phyloP scores from a whole-genome alignment of 176 grass and related monocot species.

The Eremochloa ophiuroides region DNA sequence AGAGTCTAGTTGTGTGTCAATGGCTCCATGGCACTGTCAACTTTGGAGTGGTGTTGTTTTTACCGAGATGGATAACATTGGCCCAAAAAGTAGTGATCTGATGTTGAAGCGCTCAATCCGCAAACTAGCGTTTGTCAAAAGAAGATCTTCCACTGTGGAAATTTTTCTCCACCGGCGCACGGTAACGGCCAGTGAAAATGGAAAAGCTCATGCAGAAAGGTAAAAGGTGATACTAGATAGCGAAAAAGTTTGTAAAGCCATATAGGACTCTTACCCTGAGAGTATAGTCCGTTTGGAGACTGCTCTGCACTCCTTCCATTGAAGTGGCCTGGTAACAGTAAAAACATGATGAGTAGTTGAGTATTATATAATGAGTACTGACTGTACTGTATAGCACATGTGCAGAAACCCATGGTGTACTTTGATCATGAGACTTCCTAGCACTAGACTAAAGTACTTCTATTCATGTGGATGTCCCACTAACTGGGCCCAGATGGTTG shows the following conservation, averaged over 20 bases:
- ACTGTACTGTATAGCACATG: too few relatives aligned
- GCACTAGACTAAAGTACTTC: neutral
- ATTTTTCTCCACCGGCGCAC: neutral
- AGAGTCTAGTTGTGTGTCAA: neutral
- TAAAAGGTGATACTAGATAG: neutral
- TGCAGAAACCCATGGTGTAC: neutral
- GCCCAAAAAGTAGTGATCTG: neutral
- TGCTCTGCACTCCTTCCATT: constrained; percentile 80
- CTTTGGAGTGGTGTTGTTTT: neutral
- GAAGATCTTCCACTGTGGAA: neutral
- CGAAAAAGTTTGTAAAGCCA: neutral
- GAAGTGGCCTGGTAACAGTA: constrained; percentile 67
- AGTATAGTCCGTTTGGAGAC: constrained; percentile 96
- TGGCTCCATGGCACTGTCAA: neutral
- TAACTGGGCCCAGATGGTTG: neutral
- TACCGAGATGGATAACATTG: neutral
- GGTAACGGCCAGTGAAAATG: neutral
- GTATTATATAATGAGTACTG: neutral
- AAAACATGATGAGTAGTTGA: neutral
- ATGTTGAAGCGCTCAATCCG: neutral
- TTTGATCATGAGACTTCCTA: neutral
- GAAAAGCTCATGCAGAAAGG: neutral
- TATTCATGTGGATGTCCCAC: neutral
- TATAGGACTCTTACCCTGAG: constrained; percentile 54
- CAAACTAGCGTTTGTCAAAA: neutral